Conservation (phyloP, 768 basidiomycete species). For the Strobilomyces dryophilus region DNA sequence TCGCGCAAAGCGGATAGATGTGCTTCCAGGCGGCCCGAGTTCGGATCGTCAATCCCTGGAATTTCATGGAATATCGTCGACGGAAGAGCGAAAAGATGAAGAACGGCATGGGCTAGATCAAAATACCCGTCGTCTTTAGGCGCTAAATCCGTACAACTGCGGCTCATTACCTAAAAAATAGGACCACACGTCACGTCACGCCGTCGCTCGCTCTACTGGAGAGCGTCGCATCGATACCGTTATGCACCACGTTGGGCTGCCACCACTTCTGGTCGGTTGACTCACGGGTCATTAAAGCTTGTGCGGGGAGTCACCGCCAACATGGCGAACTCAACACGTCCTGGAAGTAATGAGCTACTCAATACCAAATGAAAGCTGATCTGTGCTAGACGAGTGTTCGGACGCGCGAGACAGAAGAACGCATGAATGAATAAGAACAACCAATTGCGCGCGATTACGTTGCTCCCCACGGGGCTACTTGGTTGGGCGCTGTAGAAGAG, state of each 20-base stretch:
- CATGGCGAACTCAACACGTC: too few species aligned
- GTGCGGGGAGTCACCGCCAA: too few species aligned
- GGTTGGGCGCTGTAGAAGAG: slow-evolving; percentile 2
- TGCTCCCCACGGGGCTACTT: slow-evolving; percentile 8
- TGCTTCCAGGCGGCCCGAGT: slow-evolving; percentile 10
- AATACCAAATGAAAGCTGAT: too few species aligned
- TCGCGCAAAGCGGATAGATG: neutral
- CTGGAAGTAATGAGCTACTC: too few species aligned
- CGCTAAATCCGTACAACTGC: slow-evolving; percentile 3
- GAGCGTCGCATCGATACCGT: too few species aligned
- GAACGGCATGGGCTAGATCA: slow-evolving; percentile 12
- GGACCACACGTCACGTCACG: too few species aligned
- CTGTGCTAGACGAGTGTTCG: too few species aligned
- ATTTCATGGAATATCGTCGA: slow-evolving; percentile 8
- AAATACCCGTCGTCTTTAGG: slow-evolving; percentile 13
- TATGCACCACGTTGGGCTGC: too few species aligned
- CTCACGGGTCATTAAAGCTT: too few species aligned
- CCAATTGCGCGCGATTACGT: slow-evolving; percentile 7
- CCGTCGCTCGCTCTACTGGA: too few species aligned
- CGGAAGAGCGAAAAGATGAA: slow-evolving; percentile 7
- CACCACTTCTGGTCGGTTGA: too few species aligned
- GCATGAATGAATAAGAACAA: slow-evolving; percentile 15
- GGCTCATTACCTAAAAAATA: too few species aligned
- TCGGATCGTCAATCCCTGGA: slow-evolving; percentile 11
- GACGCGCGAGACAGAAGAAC: slow-evolving; percentile 13